These are phyloP conservation scores for Ascochyta rabiei DNA, from an alignment of 2,329 filamentous ascomycete species.

Conservation along the genomic window DNA sequence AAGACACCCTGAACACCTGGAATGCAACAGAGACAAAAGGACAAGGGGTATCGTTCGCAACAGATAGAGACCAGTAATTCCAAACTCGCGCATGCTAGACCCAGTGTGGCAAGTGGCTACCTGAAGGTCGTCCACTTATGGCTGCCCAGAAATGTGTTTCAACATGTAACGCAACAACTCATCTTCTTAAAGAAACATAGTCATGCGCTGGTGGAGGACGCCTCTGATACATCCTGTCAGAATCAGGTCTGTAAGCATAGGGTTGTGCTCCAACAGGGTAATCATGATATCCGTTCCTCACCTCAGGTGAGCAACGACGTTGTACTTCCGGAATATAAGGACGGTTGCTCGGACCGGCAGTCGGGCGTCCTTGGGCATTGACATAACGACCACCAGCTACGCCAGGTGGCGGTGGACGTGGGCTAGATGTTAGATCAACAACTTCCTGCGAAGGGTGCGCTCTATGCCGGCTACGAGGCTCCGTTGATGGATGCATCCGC, in stretches of 20 bases:
- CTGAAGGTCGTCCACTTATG: not conserved
- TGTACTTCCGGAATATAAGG: constrained; percentile 21
- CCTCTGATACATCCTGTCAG: constrained; percentile 10
- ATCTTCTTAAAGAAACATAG: constrained; percentile 22
- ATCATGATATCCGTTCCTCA: constrained; percentile 29
- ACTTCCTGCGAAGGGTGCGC: constrained; percentile 20
- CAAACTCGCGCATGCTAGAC: constrained; percentile 6
- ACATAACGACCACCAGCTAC: constrained; percentile 12
- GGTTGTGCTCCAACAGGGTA: not conserved
- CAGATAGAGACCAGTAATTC: constrained; percentile 22
- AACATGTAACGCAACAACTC: constrained; percentile 9
- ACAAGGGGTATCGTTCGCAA: constrained; percentile 36
- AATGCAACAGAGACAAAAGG: constrained; percentile 19
- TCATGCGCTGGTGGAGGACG: constrained; percentile 14
- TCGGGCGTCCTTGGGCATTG: constrained; percentile 10
- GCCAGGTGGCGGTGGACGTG: constrained; percentile 15
- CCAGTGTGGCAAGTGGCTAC: not conserved
- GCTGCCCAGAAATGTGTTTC: not conserved
- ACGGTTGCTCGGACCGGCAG: constrained; percentile 14
- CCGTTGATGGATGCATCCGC: constrained; percentile 16
- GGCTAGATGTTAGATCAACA: constrained; percentile 38
- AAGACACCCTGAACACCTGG: not conserved
- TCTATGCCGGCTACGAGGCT: constrained; percentile 15
- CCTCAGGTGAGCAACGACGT: constrained; percentile 21
- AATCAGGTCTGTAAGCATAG: constrained; percentile 8